Evolutionary conservation across 805 yeast species (phyloP).

Genomic region (Ogataea glucozyma): DNA sequence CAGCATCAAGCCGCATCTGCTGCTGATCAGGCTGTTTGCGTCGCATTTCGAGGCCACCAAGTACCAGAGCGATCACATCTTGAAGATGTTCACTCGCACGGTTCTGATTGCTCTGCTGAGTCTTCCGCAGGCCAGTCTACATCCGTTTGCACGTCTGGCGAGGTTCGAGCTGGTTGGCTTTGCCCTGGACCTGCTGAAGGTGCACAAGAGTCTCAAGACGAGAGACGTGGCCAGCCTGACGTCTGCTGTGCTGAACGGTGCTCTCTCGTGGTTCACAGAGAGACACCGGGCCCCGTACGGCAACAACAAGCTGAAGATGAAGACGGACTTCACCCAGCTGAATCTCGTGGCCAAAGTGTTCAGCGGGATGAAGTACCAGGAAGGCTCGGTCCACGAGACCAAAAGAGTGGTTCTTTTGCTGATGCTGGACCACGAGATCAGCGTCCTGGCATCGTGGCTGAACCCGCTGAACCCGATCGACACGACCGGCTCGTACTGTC

Average conservation of each 20-base stretch:
- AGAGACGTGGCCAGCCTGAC: conserved; percentile 48
- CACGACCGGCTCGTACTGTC: conserved; percentile 39
- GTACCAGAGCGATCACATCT: conserved; percentile 67
- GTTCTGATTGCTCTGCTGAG: conserved; percentile 55
- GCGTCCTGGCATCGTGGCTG: conserved; percentile 75
- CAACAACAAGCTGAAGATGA: conserved; percentile 68
- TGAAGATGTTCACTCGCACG: conserved; percentile 67
- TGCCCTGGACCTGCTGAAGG: conserved; percentile 61
- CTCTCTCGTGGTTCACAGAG: conserved; percentile 75
- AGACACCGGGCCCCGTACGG: conserved; percentile 79
- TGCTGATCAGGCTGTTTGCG: conserved; percentile 64
- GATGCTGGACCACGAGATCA: conserved; percentile 76
- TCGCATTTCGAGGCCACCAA: conserved; percentile 80
- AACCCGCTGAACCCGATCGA: conserved; percentile 53
- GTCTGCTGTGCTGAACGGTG: conserved; percentile 58
- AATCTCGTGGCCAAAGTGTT: conserved; percentile 47
- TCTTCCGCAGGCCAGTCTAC: conserved; percentile 63
- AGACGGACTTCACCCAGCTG: conserved; percentile 65
- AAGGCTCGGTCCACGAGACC: conserved; percentile 36
- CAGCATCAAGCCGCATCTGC: conserved; percentile 63
- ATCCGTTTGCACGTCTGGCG: conserved; percentile 75
- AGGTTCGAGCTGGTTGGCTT: conserved; percentile 75
- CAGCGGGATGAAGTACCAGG: conserved; percentile 25
- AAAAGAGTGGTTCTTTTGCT: conserved; percentile 58
- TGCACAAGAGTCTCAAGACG: conserved; percentile 52